Conservation (phyloP, 805 yeast genomes). For the Yarrowia keelungensis region DNA sequence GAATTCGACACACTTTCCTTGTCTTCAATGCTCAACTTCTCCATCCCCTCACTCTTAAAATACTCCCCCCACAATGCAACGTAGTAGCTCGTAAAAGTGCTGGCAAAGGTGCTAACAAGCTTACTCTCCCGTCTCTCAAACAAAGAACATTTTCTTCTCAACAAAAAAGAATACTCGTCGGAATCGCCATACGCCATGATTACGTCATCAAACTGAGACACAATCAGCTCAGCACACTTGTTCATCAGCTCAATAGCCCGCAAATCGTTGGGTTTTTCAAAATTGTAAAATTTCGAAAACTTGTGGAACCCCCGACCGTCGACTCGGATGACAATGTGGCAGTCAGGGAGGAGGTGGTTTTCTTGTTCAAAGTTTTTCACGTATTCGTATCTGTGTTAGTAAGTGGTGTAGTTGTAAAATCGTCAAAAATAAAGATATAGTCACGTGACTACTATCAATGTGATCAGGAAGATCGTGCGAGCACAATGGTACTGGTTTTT, state of each 20-base stretch:
- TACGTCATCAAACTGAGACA: constrained; percentile 72
- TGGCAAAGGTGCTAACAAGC: constrained; percentile 79
- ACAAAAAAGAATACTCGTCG: constrained; percentile 85
- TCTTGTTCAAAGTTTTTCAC: constrained; percentile 83
- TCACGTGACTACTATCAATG: no score
- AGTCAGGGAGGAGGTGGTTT: constrained; percentile 73
- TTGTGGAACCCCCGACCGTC: constrained; percentile 96
- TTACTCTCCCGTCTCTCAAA: constrained; percentile 87
- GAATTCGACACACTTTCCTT: neutral
- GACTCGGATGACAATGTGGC: constrained; percentile 81
- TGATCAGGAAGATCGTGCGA: no score
- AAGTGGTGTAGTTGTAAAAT: neutral
- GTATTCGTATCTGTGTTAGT: constrained; percentile 67
- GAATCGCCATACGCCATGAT: constrained; percentile 91
- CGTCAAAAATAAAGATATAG: no score
- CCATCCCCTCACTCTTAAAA: constrained; percentile 48
- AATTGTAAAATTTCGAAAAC: constrained; percentile 73
- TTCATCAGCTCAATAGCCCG: constrained; percentile 83
- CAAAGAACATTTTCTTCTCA: constrained; percentile 66
- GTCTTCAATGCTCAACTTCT: neutral
- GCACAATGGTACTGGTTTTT: no score
- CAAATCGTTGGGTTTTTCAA: constrained; percentile 86
- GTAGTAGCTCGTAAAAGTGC: constrained; percentile 81
- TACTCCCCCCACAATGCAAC: constrained; percentile 67
- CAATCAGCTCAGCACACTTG: constrained; percentile 70